Base-by-base conservation (phyloP, 768 basidiomycete species). In the Naematelia encephala region DNA sequence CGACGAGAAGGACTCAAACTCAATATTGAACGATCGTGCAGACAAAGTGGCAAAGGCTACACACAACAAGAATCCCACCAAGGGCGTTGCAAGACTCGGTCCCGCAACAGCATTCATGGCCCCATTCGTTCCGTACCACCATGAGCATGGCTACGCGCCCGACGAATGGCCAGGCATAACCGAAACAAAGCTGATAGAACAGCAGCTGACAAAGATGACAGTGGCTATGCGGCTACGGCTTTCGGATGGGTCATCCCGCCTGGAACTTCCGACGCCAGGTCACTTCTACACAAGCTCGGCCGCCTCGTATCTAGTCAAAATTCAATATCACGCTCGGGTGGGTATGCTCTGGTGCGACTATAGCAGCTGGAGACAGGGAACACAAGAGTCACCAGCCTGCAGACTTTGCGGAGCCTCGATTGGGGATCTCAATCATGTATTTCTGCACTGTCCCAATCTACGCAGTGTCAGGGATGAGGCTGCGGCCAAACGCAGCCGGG, bases 91-190 rank as follows among this genome's bases (percentile, higher is more conserved):
- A 2, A n/a, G n/a, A n/a, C n/a, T n/a, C n/a, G n/a, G n/a, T n/a
- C 51, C 62, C 11, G 53, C 47, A 3, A 63, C 62, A 1, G 57
- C 22, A 4, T 60, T 19, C 23, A 63, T 63, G 62, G 2, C 23
- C 2, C 39, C 10, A 3, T 63, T 47, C 47, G 61, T 55, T 2
- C 39, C 57, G 1, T 59, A 42, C 43, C 2, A 4, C 3, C 4
- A 25, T 5, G 34, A 12, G 10, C 22, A 10, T n/a, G 61, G 61
- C 5, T 63, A 54, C 46, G n/a, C 34, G 2, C 61, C 61, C 5
- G 57, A 63, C 57, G 51, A 54, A 30, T 63, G 61, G 61, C n/a
- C n/a, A n/a, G n/a, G n/a, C n/a, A n/a, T n/a, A n/a, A n/a, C n/a
- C n/a, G n/a, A n/a, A n/a, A n/a, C n/a, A n/a, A n/a, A n/a, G n/a